These are phyloP conservation scores for Geranium brycei DNA, from an alignment of 345 rosid species.

Conservation along the genomic window DNA sequence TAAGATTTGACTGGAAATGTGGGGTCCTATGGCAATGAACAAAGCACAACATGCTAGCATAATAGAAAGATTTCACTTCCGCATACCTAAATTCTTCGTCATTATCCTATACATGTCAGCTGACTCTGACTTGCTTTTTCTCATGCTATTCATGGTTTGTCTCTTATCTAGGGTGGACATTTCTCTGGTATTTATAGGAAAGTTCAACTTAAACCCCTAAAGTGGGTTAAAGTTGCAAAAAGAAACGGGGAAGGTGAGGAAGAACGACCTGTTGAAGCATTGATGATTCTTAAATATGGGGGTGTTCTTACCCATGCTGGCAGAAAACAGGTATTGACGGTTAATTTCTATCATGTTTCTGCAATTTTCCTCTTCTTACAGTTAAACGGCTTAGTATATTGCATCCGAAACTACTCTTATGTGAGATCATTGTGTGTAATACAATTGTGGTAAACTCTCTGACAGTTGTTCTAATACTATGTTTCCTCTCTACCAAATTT, in stretches of 20 bases:
- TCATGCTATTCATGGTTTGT: not conserved
- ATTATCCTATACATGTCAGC: not conserved
- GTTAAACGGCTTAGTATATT: not conserved
- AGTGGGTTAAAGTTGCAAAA: conserved; percentile 76
- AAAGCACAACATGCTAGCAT: not conserved
- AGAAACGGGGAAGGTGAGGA: conserved; percentile 83
- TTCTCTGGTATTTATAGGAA: conserved; percentile 98
- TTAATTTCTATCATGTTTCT: too few species aligned
- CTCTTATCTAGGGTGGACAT: conserved; percentile 72
- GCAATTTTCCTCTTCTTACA: too few species aligned
- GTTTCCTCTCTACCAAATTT: conserved; percentile 1
- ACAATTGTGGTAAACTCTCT: not conserved
- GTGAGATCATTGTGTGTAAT: not conserved
- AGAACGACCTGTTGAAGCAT: conserved; percentile 92
- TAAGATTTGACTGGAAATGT: not conserved
- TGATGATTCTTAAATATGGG: conserved; percentile 97
- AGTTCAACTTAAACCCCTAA: conserved; percentile 91
- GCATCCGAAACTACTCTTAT: not conserved
- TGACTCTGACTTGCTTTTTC: not conserved
- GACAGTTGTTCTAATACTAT: not conserved
- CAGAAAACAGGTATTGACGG: conserved; percentile 16
- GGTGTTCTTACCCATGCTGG: conserved; percentile 99
- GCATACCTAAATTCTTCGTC: not conserved
- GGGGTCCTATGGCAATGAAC: too few species aligned
- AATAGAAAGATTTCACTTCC: not conserved